Conservation (phyloP, 768 basidiomycete genomes). For the Mycena rosella region DNA sequence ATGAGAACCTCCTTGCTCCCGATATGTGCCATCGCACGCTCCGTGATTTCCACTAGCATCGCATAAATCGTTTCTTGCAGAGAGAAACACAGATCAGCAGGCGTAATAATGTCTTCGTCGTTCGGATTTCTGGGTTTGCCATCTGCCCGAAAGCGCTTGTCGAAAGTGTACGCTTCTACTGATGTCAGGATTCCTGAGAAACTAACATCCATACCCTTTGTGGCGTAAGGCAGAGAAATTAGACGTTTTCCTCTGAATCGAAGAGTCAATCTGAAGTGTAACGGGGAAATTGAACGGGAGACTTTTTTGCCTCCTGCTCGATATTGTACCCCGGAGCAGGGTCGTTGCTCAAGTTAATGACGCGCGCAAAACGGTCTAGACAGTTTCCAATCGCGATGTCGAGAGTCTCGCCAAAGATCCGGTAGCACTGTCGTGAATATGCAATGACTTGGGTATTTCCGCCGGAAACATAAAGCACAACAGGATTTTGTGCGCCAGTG, state of each 20-base stretch:
- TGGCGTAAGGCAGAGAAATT: slow-evolving; percentile 90
- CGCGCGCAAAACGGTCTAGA: slow-evolving; percentile 95
- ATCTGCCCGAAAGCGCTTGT: slow-evolving; percentile 82
- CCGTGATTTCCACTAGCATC: slow-evolving; percentile 99
- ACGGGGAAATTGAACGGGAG: slow-evolving; percentile 31
- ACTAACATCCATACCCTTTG: slow-evolving; percentile 98
- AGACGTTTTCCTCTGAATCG: slow-evolving; percentile 81
- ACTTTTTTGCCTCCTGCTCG: slow-evolving; percentile 96
- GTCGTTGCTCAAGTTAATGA: slow-evolving; percentile 94
- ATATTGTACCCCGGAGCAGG: slow-evolving; percentile 98
- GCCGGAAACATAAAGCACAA: slow-evolving; percentile 98
- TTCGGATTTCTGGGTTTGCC: slow-evolving; percentile 52
- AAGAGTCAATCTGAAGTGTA: not conserved
- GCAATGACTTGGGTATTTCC: slow-evolving; percentile 99
- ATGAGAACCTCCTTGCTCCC: slow-evolving; percentile 96
- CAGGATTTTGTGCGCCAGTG: slow-evolving; percentile 93
- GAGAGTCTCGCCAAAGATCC: slow-evolving; percentile 98
- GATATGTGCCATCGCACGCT: slow-evolving; percentile 99
- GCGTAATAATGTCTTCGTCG: slow-evolving; percentile 83
- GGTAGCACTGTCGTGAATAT: slow-evolving; percentile 96
- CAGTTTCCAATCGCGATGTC: slow-evolving; percentile 99
- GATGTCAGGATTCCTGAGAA: slow-evolving; percentile 95
- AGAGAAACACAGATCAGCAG: slow-evolving; percentile 97
- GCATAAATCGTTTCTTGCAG: slow-evolving; percentile 97
- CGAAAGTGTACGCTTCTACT: slow-evolving; percentile 87